Conservation (phyloP, 2,329 filamentous ascomycete species). For the Colletotrichum sp. region DNA sequence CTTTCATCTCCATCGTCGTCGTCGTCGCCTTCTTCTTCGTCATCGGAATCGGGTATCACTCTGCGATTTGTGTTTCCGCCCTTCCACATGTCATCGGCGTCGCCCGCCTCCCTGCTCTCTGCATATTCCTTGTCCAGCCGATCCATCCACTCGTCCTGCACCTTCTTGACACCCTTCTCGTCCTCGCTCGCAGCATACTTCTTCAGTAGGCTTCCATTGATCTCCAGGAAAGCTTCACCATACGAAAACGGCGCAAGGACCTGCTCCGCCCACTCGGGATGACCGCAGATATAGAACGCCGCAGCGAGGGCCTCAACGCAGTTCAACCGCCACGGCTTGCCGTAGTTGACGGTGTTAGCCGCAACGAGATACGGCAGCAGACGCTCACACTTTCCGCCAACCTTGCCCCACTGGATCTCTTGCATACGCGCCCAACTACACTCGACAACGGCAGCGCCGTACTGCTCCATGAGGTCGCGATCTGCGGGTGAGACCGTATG, state of each 20-base stretch:
- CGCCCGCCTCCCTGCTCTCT: conserved; percentile 73
- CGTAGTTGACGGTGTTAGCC: conserved; percentile 97
- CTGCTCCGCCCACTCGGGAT: conserved; percentile 86
- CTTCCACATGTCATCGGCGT: conserved; percentile 83
- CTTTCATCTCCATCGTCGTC: conserved; percentile 50
- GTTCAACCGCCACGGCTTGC: conserved; percentile 92
- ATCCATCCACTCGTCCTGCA: conserved; percentile 86
- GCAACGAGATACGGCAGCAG: conserved; percentile 94
- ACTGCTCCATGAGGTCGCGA: conserved; percentile 79
- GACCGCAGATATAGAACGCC: conserved; percentile 91
- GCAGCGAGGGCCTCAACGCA: conserved; percentile 95
- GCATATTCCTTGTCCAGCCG: conserved; percentile 89
- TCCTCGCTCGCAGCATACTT: conserved; percentile 84
- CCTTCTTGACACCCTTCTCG: conserved; percentile 81
- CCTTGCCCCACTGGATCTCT: conserved; percentile 89
- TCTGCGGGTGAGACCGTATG: conserved; percentile 84
- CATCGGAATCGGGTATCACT: conserved; percentile 56
- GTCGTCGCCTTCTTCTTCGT: conserved; percentile 55
- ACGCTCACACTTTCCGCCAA: conserved; percentile 92
- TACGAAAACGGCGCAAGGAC: conserved; percentile 88
- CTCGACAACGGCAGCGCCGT: conserved; percentile 94
- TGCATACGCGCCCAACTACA: conserved; percentile 94
- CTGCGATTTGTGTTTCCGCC: conserved; percentile 84
- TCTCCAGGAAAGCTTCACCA: conserved; percentile 85
- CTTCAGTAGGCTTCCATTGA: conserved; percentile 83